phyloP scores from a whole-genome alignment of 768 basidiomycete species.

The Candolleomyces aberdarensis region DNA sequence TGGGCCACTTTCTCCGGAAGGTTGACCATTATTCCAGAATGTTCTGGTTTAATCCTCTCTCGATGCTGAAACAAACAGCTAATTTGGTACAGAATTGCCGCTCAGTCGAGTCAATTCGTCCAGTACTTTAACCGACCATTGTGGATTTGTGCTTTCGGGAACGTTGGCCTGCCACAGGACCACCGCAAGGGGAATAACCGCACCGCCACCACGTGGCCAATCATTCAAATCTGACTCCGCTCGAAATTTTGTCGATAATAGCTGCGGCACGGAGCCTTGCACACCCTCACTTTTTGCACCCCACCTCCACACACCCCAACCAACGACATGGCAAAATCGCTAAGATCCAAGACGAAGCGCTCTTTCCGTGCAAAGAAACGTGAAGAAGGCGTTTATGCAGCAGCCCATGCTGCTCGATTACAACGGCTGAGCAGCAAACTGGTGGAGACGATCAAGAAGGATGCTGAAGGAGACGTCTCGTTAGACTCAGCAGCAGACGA shows the following conservation, averaged over 20 bases:
- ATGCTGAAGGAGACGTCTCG: slow-evolving; percentile 30
- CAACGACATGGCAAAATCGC: slow-evolving; percentile 73
- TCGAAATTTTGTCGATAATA: slow-evolving; percentile 8
- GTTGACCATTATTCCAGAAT: too few relatives aligned
- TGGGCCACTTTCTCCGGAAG: too few relatives aligned
- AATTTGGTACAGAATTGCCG: too few relatives aligned
- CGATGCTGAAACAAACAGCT: too few relatives aligned
- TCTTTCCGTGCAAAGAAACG: slow-evolving; percentile 76
- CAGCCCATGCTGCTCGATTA: slow-evolving; percentile 71
- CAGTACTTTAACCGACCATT: too few relatives aligned
- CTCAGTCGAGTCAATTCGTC: too few relatives aligned
- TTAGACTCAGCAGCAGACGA: slow-evolving; percentile 35
- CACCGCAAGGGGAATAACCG: background rate
- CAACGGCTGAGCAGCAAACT: slow-evolving; percentile 71
- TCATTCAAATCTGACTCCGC: slow-evolving; percentile 11
- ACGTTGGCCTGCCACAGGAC: background rate
- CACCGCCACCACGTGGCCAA: background rate
- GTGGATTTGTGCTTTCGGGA: too few relatives aligned
- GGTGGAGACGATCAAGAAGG: slow-evolving; percentile 39
- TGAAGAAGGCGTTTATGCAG: slow-evolving; percentile 71
- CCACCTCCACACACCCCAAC: slow-evolving; percentile 12
- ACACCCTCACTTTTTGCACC: background rate
- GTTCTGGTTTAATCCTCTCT: too few relatives aligned
- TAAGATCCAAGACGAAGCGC: slow-evolving; percentile 79
- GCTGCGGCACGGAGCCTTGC: background rate